Conservation (phyloP, 805 yeast genomes). For the Suhomyces tanzawaensis region DNA sequence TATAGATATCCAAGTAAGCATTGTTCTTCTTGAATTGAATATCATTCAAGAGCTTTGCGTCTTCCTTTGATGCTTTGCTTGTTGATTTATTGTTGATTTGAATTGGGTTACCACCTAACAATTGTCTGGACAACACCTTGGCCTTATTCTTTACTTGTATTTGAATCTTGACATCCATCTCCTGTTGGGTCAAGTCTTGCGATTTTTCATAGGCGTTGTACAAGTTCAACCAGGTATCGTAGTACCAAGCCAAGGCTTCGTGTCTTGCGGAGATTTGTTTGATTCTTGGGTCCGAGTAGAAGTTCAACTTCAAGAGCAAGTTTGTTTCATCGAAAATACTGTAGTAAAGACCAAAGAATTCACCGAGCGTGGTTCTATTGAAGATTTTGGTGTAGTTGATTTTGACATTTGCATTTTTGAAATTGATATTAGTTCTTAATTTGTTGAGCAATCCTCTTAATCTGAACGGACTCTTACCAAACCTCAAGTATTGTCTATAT, state of each 20-base stretch:
- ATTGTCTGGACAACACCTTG: conserved; percentile 39
- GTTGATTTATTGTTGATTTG: conserved; percentile 1
- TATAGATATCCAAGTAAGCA: conserved; percentile 38
- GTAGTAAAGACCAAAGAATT: conserved; percentile 58
- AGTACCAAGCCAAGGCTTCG: conserved; percentile 68
- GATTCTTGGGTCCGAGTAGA: conserved; percentile 26
- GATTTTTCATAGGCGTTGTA: conserved; percentile 49
- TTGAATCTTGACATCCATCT: conserved; percentile 53
- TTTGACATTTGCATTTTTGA: conserved; percentile 9
- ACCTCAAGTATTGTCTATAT: conserved; percentile 67
- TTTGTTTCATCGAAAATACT: conserved; percentile 63
- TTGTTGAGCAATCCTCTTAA: conserved; percentile 36
- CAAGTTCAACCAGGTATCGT: conserved; percentile 56
- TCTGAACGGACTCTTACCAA: conserved; percentile 68
- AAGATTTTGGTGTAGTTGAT: conserved; percentile 20
- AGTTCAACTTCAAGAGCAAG: conserved; percentile 53
- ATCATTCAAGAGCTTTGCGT: conserved; percentile 24
- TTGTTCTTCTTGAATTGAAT: conserved; percentile 37
- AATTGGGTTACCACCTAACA: conserved; percentile 18
- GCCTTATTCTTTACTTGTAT: conserved; percentile 61
- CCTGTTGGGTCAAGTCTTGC: conserved; percentile 43
- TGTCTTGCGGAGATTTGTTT: conserved; percentile 48
- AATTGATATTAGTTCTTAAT: conserved; percentile 17
- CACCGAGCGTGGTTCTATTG: conserved; percentile 48
- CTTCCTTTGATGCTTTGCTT: conserved; percentile 20